Conservation (phyloP, 1,139 yeast species). For the Eremothecium cymbalariae region DNA sequence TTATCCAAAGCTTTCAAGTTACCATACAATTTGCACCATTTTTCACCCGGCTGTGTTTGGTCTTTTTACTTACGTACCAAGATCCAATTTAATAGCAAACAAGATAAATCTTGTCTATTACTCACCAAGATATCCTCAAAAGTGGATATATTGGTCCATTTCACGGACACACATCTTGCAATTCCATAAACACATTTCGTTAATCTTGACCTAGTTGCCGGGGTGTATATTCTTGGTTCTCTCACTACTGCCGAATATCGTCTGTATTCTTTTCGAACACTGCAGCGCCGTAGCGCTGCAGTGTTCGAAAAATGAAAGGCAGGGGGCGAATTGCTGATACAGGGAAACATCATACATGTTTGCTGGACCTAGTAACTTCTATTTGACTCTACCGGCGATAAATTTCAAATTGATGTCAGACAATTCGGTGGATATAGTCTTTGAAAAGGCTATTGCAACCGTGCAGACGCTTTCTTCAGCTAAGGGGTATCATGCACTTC, state of each 20-base stretch:
- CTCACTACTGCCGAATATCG: no score
- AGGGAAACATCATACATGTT: neutral
- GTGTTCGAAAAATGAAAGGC: no score
- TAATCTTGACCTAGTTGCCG: neutral
- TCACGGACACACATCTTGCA: conserved; percentile 40
- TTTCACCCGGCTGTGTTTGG: neutral
- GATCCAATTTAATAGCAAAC: conserved; percentile 98
- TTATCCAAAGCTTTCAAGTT: neutral
- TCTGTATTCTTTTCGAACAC: no score
- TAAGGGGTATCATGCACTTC: conserved; percentile 59
- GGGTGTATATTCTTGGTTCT: no score
- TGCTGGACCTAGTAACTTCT: neutral
- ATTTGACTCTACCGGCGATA: conserved; percentile 1
- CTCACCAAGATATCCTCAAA: conserved; percentile 54
- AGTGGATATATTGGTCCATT: conserved; percentile 58
- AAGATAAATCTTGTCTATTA: conserved; percentile 59
- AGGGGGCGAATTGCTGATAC: no score
- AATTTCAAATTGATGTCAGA: conserved; percentile 12
- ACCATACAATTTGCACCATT: neutral
- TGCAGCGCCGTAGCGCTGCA: no score
- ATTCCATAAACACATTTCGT: conserved; percentile 2
- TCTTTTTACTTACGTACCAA: conserved; percentile 43
- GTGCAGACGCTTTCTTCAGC: conserved; percentile 65
- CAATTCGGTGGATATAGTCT: conserved; percentile 51
- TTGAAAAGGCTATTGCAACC: conserved; percentile 72